Percentiles rank a stretch among this genome's conserved stretches.
Evolutionary conservation across 2,329 filamentous ascomycete species (phyloP).

Genomic region (Pyricularia sp.): DNA sequence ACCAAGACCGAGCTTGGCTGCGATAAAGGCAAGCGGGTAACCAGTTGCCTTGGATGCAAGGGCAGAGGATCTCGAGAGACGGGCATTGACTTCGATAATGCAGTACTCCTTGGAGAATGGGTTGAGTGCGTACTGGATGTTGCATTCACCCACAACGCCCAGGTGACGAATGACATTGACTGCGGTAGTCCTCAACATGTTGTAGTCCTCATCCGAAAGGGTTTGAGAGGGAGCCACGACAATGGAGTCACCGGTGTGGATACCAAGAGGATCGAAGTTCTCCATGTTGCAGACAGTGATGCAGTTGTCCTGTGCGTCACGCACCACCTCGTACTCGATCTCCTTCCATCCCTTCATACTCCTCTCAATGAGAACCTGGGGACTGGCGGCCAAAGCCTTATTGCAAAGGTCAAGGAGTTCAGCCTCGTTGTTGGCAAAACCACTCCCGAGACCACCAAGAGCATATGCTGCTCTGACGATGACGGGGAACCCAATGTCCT

Average conservation of each 20-base stretch:
- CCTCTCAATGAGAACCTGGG: conserved; percentile 91
- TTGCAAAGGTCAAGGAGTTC: conserved; percentile 83
- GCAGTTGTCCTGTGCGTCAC: conserved; percentile 96
- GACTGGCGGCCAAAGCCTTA: conserved; percentile 90
- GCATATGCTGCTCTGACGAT: conserved; percentile 96
- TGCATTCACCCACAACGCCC: conserved; percentile 96
- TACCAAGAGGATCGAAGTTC: conserved; percentile 95
- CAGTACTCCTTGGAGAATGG: conserved; percentile 96
- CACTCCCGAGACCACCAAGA: conserved; percentile 87
- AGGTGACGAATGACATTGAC: conserved; percentile 98
- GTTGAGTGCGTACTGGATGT: conserved; percentile 95
- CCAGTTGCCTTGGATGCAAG: conserved; percentile 96
- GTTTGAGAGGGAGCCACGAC: conserved; percentile 97
- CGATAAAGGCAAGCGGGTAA: conserved; percentile 93
- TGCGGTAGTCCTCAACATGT: conserved; percentile 95
- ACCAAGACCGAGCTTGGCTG: conserved; percentile 88
- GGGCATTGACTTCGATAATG: conserved; percentile 98
- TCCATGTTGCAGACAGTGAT: conserved; percentile 99
- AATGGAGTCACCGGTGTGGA: conserved; percentile 97
- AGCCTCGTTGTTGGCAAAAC: conserved; percentile 81
- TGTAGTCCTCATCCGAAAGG: conserved; percentile 95
- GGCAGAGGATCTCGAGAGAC: conserved; percentile 93
- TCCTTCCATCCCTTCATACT: conserved; percentile 99
- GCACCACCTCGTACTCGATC: conserved; percentile 96
- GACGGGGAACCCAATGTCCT: conserved; percentile 90